Conservation (phyloP, 1,284 basidiomycete species). For the Ustilago cynodontis region DNA sequence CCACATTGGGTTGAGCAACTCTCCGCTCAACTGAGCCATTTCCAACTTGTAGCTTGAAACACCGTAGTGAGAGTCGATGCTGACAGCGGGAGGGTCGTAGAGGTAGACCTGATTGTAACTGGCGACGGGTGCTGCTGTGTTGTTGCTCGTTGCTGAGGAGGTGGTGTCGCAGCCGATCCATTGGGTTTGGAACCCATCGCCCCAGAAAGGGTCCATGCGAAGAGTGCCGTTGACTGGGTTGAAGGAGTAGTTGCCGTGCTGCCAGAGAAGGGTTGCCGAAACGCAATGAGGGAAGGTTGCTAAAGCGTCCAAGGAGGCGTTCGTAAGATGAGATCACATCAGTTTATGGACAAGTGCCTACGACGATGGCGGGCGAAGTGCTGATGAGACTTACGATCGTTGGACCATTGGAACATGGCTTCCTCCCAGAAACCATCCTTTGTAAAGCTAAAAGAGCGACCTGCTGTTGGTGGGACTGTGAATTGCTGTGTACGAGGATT, state of each 20-base stretch:
- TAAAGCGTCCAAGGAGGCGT: not conserved
- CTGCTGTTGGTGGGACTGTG: slow-evolving; percentile 21
- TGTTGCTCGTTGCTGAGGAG: slow-evolving; percentile 25
- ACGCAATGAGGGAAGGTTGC: slow-evolving; percentile 31
- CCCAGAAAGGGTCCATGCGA: slow-evolving; percentile 35
- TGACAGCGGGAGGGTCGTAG: slow-evolving; percentile 22
- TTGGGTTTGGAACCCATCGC: slow-evolving; percentile 33
- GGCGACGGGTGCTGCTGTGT: slow-evolving; percentile 31
- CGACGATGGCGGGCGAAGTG: not conserved
- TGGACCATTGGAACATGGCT: slow-evolving; percentile 20
- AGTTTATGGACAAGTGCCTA: not conserved
- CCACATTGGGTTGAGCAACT: slow-evolving; percentile 40
- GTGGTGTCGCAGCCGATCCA: slow-evolving; percentile 36
- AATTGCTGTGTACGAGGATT: slow-evolving; percentile 33
- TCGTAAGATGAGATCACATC: not conserved
- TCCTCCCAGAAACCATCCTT: slow-evolving; percentile 37
- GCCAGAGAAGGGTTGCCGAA: slow-evolving; percentile 25
- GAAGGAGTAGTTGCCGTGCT: slow-evolving; percentile 35
- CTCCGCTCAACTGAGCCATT: slow-evolving; percentile 33
- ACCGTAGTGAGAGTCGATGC: slow-evolving; percentile 23
- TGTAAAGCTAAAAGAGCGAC: slow-evolving; percentile 31
- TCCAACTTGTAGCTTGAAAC: slow-evolving; percentile 23
- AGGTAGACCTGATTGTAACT: slow-evolving; percentile 31
- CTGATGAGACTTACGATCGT: slow-evolving; percentile 17
- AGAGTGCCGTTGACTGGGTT: slow-evolving; percentile 31